These are phyloP conservation scores for Stereocaulon alpinum DNA, from an alignment of 495 filamentous ascomycete species.

Conservation along the genomic window DNA sequence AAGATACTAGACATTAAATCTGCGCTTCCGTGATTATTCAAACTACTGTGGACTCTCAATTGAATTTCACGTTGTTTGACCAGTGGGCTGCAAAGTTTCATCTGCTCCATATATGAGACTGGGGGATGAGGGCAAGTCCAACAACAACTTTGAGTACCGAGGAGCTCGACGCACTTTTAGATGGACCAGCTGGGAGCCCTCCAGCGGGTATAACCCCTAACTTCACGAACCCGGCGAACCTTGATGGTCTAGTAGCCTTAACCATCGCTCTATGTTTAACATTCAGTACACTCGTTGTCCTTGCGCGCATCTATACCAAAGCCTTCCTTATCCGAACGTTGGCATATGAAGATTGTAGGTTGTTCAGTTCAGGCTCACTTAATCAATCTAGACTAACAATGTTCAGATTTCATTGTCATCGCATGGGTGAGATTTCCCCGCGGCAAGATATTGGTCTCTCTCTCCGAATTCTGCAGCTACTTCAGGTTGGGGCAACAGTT, in stretches of 20 bases:
- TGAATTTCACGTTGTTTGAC: too few relatives aligned
- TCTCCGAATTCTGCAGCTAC: background rate
- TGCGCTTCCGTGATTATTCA: too few relatives aligned
- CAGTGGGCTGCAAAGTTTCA: too few relatives aligned
- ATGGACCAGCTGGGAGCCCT: constrained; percentile 11
- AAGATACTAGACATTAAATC: too few relatives aligned
- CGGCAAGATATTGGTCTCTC: background rate
- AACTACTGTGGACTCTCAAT: too few relatives aligned
- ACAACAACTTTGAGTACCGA: background rate
- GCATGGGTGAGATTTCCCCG: constrained; percentile 8
- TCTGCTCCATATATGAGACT: too few relatives aligned
- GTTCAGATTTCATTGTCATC: constrained; percentile 12
- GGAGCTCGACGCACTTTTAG: constrained; percentile 9
- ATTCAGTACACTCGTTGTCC: constrained; percentile 3
- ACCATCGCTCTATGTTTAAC: constrained; percentile 1
- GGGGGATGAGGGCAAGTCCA: background rate
- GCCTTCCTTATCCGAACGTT: constrained; percentile 5
- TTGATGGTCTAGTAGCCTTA: background rate
- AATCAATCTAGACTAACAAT: background rate
- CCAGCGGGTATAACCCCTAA: constrained; percentile 2
- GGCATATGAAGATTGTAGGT: constrained; percentile 19
- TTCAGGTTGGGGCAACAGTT: background rate
- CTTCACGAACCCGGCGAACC: background rate
- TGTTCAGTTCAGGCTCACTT: background rate
- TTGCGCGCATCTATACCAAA: constrained; percentile 17